Conservation (phyloP, 2,329 filamentous ascomycete species). For the Apiospora malaysiana region DNA sequence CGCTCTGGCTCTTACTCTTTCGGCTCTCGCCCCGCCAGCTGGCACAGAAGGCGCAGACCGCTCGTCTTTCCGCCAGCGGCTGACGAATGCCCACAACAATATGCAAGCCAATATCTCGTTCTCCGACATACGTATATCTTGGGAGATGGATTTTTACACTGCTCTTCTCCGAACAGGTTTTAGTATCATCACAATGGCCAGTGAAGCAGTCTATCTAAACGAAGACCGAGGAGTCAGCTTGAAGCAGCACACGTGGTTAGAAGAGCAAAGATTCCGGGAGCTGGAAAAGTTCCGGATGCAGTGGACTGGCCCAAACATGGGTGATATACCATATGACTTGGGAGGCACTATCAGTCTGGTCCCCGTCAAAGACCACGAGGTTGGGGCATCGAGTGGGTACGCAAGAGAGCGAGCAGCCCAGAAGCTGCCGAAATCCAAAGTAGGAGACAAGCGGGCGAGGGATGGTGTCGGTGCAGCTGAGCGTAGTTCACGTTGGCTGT, state of each 20-base stretch:
- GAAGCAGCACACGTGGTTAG: slow-evolving; percentile 84
- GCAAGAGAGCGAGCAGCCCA: slow-evolving; percentile 73
- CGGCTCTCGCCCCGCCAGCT: slow-evolving; percentile 69
- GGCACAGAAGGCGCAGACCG: slow-evolving; percentile 42
- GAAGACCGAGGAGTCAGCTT: slow-evolving; percentile 81
- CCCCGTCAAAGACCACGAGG: slow-evolving; percentile 55
- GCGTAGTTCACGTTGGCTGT: slow-evolving; percentile 77
- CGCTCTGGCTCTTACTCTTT: slow-evolving; percentile 74
- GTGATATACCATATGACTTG: slow-evolving; percentile 56
- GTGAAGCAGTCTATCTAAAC: slow-evolving; percentile 93
- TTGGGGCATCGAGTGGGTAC: slow-evolving; percentile 62
- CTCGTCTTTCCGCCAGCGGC: slow-evolving; percentile 61
- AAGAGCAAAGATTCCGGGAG: slow-evolving; percentile 83
- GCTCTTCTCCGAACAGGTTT: slow-evolving; percentile 87
- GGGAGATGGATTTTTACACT: slow-evolving; percentile 95
- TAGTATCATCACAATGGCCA: slow-evolving; percentile 87
- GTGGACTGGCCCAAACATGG: slow-evolving; percentile 53
- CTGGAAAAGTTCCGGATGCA: slow-evolving; percentile 66
- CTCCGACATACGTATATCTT: slow-evolving; percentile 77
- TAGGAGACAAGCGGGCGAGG: slow-evolving; percentile 51
- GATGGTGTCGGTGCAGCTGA: slow-evolving; percentile 81
- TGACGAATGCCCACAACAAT: slow-evolving; percentile 78
- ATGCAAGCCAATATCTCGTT: slow-evolving; percentile 92
- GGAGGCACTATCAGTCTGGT: slow-evolving; percentile 61
- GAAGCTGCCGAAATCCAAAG: slow-evolving; percentile 54